Evolutionary conservation across 371 early-diverging fungal species (phyloP), one percentile per base, ranked within the genome.

Genomic region (Mucor piriformis): DNA sequence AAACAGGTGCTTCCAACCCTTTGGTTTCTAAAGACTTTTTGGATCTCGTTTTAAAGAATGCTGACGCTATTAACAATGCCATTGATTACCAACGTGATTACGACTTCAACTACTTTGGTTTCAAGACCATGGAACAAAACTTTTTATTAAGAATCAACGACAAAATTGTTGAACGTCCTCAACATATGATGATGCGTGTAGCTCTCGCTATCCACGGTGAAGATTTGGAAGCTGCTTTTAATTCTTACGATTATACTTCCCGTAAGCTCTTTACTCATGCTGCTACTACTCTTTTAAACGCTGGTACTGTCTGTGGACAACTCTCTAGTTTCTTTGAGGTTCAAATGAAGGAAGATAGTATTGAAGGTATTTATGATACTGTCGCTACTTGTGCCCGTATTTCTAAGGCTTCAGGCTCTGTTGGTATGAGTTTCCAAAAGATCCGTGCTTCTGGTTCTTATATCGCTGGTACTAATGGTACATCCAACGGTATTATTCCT

Each of bases 101-200:
- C 71, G 84, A 84, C 57, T 92, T 95, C 77, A 91, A 91, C 73
- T 98, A 86, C 80, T 98, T 97, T 85, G 97, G 96, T 13, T 91
- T 96, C 84, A 95, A 95, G 83, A 95, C 96, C 6, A 84, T 98
- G 16, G 91, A 93, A 72, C 90, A 93, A 40, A 90, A 89, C 35
- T 98, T 96, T 75, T 77, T 98, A 43, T 72, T 97, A 61, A 81
- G 86, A 59, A 83, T 94, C 69, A 84, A 87, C 65, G 84, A 85
- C 33, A 76, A 81, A 52, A 76, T 89, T 27, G 89, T 89, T 10
- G 98, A 98, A 71, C 83, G 97, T 27, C 97, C 97, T 16, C 97
- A 98, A 76, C 95, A 98, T 73, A 77, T 98, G 87, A 81, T 95
- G 53, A 96, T 98, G 97, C 88, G 98, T 57, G 96, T 95, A 11